Base-by-base conservation (phyloP, 495 filamentous ascomycete species). In the Ramalina peruviana region DNA sequence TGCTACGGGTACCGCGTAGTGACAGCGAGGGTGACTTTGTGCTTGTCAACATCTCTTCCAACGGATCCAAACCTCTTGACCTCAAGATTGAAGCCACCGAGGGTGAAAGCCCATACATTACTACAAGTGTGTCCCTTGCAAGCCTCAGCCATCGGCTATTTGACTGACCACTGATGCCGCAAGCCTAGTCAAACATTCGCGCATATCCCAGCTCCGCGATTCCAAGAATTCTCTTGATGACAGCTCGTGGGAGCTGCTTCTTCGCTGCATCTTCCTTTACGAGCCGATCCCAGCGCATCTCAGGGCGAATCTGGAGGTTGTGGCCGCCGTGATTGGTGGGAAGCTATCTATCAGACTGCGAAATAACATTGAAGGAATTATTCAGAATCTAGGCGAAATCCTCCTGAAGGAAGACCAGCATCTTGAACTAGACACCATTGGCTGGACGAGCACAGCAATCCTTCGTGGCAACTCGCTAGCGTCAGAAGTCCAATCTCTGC, bases 51-150 rank as follows among this genome's bases (percentile, higher is more conserved):
- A 69, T 81, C 33, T 58, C 60, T 1, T 61, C 63, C n/a, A 59
- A 65, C 9, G 74, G 73, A 12, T 57, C 68, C 16, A 65, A 63
- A 4, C 54, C 62, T 0, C 62, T 85, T 10, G 80, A 85, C 54
- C 50, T 86, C 44, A 76, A 73, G 44, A 64, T 89, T 30, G 65
- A 75, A 44, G 83, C 76, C 1, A 86, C 83, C n/a, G 83, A 89
- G 58, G 76, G 78, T 36, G 71, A 74, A 36, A 65, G 64, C 40
- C 78, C 81, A 6, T 89, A 81, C 60, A 62, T 66, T 19, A 60
- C 72, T 45, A 66, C 66, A 49, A 58, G 82, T 85, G 66, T 58
- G 72, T 62, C 40, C 48, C 17, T 23, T 33, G 27, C 27, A 33
- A 33, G 27, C 33, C 11, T 43, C 40, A 11, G 52, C 48, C 54